phyloP scores from a whole-genome alignment of 345 rosid genomes.

The Brassica rapa region DNA sequence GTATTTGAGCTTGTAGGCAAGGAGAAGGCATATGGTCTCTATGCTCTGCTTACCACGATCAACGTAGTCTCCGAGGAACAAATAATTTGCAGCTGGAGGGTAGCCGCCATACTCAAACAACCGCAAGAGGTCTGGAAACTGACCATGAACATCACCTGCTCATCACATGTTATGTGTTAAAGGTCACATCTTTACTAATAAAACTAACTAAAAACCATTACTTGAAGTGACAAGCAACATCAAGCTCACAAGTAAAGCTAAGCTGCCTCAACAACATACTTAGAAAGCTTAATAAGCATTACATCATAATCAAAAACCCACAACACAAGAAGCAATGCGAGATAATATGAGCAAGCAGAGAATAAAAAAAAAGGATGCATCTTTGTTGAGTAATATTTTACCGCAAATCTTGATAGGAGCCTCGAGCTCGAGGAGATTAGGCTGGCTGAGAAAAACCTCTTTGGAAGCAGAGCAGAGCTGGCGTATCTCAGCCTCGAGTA shows the following conservation, averaged over 20 bases:
- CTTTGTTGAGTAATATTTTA: not conserved
- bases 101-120: conserved; percentile 20
- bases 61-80: conserved; percentile 20
- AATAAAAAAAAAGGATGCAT: not conserved
- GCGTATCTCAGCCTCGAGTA: conserved; percentile 34
- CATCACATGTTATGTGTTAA: not conserved
- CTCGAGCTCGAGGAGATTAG: conserved; percentile 45
- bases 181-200: not conserved
- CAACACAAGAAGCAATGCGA: not conserved
- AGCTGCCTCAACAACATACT: not conserved
- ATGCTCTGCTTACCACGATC: conserved; percentile 37
- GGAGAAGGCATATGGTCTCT: conserved; percentile 59
- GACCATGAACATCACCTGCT: conserved; percentile 27
- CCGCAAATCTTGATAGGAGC: conserved; percentile 46
- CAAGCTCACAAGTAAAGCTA: not conserved
- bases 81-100: conserved; percentile 22
- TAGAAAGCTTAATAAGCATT: not conserved
- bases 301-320: not conserved
- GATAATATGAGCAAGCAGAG: not conserved
- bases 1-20: conserved; percentile 26
- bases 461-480: conserved; percentile 34
- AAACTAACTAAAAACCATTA: conserved; percentile 37
- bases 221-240: conserved; percentile 34
- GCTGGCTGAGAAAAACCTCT: conserved; percentile 43
- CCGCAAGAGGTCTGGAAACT: conserved; percentile 28